phyloP scores from a whole-genome alignment of 257 asterid genomes.

The Capsicum pubescens region DNA sequence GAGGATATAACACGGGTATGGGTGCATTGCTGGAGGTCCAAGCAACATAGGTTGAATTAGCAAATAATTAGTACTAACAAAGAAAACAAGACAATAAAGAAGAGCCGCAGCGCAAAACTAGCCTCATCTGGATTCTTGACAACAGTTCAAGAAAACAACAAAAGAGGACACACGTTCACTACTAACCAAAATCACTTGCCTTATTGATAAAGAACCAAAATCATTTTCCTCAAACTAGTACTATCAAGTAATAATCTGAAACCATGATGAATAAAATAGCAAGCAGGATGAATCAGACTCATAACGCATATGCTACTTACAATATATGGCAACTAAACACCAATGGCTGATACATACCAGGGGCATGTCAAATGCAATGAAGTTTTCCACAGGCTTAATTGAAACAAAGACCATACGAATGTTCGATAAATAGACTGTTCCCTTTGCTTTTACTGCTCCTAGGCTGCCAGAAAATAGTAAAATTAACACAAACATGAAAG shows the following conservation, averaged over 20 bases:
- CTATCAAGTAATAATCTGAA: not conserved
- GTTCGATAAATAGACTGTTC: slow-evolving; percentile 6
- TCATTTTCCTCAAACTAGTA: not conserved
- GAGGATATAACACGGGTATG: too few relatives aligned
- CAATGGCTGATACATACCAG: slow-evolving; percentile 12
- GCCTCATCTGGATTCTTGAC: not conserved
- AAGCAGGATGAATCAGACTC: not conserved
- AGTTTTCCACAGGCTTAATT: slow-evolving; percentile 18
- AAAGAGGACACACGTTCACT: not conserved
- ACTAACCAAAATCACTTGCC: not conserved
- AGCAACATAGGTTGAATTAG: not conserved
- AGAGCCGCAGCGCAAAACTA: not conserved
- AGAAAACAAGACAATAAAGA: not conserved
- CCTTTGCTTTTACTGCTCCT: slow-evolving; percentile 24
- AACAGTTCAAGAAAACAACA: not conserved
- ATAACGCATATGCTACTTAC: not conserved
- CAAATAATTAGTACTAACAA: not conserved
- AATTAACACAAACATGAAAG: not conserved
- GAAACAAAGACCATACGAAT: slow-evolving; percentile 27
- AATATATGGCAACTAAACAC: not conserved
- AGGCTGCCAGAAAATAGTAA: slow-evolving; percentile 14
- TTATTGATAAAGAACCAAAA: not conserved
- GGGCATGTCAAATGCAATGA: slow-evolving; percentile 29
- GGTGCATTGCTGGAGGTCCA: too few relatives aligned
- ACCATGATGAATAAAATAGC: not conserved